Evolutionary conservation across 352 stramenopile genomes (phyloP).

Genomic region (Paralagenidium karlingii): DNA sequence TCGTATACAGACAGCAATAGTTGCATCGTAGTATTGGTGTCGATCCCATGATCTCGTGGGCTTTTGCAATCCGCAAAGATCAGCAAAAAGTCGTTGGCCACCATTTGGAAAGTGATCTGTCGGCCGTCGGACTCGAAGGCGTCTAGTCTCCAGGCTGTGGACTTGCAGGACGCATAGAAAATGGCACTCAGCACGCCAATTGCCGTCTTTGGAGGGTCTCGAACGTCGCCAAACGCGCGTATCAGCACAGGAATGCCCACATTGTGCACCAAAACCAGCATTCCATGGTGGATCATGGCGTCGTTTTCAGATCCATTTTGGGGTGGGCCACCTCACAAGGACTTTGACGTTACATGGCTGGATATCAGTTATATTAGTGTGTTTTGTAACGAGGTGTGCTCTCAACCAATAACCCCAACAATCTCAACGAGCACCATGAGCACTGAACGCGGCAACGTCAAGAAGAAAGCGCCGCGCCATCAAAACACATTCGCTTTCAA

Average conservation of each 20-base stretch:
- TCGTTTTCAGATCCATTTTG: too few species aligned
- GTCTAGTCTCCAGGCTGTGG: constrained; percentile 6
- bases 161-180: constrained; percentile 23
- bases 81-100: constrained; percentile 15
- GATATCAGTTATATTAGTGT: too few species aligned
- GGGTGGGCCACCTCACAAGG: too few species aligned
- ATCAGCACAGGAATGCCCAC: constrained; percentile 39
- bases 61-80: too few species aligned
- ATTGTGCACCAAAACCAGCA: constrained; percentile 30
- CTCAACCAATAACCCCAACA: too few species aligned
- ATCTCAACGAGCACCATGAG: too few species aligned
- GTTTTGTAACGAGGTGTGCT: too few species aligned
- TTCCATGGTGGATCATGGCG: too few species aligned
- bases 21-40: too few species aligned
- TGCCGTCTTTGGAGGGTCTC: constrained; percentile 22
- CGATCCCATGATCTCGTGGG: too few species aligned
- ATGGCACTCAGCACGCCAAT: constrained; percentile 33
- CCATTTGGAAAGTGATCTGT: constrained; percentile 18
- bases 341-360: too few species aligned
- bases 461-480: constrained; percentile 87
- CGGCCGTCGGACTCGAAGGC: constrained; percentile 15
- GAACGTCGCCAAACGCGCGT: constrained; percentile 24
- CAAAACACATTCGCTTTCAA: constrained; percentile 98
- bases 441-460: constrained; percentile 71
- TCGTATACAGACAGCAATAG: too few species aligned